Evolutionary conservation across 192 early-diverging fungal species (phyloP), one percentile per base, ranked within the genome.

Genomic region (Umbelopsis ramanniana): DNA sequence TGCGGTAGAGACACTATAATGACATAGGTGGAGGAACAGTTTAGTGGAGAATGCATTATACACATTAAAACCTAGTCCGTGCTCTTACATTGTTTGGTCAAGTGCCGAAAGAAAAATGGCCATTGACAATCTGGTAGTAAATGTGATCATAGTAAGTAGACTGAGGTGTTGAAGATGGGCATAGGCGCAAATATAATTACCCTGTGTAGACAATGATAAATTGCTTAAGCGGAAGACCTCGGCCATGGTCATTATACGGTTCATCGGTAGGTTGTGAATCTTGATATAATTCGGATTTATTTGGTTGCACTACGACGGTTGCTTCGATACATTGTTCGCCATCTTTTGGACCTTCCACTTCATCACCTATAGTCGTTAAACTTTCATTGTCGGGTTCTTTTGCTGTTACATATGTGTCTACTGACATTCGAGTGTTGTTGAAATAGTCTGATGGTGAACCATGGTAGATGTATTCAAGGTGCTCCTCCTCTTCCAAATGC

Each of bases 161-260:
- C 11, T 37, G 15, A 19, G 11, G 5, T 12, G 29, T 4, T 35
- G 14, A 37, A 35, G 29, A 60, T 17, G 35, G 47, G 15, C 9
- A 37, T 37, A 54, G 53, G 26, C n/a, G 23, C 53, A 54, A 24
- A 26, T 3, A 26, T 22, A 11, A 23, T 12, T 54, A 63, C 57
- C 57, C 57, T 7, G 57, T 63, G 12, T 63, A 63, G 33, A 63
- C 57, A 63, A 63, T 63, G 57, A 63, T 37, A 17, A 63, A 63
- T 26, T 63, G 57, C 15, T 63, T 63, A 5, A 63, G 33, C 6
- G 57, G 57, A 17, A 63, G 33, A 6, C 29, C 57, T 17, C 57
- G 57, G 4, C 57, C 57, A 37, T 29, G 33, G 17, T 63, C 57
- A 63, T 63, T 63, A 26, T 12, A 19, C 7, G 26, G 29, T 37